These are phyloP conservation scores for Alternaria hordeiaustralica DNA, from an alignment of 2,329 filamentous ascomycete genomes.

Conservation along the genomic window DNA sequence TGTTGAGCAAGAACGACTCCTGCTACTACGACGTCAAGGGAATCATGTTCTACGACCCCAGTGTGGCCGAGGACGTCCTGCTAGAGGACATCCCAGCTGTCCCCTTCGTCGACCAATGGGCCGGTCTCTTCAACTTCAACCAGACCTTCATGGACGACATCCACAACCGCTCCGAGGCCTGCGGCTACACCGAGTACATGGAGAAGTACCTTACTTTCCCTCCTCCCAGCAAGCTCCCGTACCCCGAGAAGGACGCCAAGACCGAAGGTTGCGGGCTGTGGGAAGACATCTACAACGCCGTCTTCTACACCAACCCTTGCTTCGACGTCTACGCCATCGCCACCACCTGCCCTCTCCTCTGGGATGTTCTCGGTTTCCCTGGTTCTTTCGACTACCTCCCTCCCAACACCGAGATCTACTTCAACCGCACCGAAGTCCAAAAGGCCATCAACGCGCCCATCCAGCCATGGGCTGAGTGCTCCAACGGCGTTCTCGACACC, in stretches of 20 bases:
- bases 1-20: slow-evolving; percentile 72
- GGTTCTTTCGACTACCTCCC: slow-evolving; percentile 70
- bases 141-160: slow-evolving; percentile 62
- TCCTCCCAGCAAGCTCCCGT: slow-evolving; percentile 66
- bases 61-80: slow-evolving; percentile 61
- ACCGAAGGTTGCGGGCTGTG: slow-evolving; percentile 65
- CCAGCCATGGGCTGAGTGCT: slow-evolving; percentile 65
- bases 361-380: slow-evolving; percentile 73
- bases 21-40: slow-evolving; percentile 72
- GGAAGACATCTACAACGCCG: slow-evolving; percentile 62
- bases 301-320: slow-evolving; percentile 71
- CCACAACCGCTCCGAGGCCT: slow-evolving; percentile 60
- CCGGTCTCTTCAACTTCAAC: slow-evolving; percentile 68
- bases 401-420: slow-evolving; percentile 68
- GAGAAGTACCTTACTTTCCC: slow-evolving; percentile 72
- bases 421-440: slow-evolving; percentile 74
- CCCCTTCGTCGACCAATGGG: slow-evolving; percentile 67
- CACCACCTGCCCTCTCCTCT: slow-evolving; percentile 72
- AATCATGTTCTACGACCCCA: slow-evolving; percentile 76
- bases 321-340: slow-evolving; percentile 79
- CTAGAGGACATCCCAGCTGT: slow-evolving; percentile 61
- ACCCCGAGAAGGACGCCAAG: slow-evolving; percentile 53
- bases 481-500: slow-evolving; percentile 53
- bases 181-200: slow-evolving; percentile 68
- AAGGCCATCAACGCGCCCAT: slow-evolving; percentile 69